Base-by-base conservation (phyloP, 2,329 filamentous ascomycete species). In the Botrytis paeoniae region DNA sequence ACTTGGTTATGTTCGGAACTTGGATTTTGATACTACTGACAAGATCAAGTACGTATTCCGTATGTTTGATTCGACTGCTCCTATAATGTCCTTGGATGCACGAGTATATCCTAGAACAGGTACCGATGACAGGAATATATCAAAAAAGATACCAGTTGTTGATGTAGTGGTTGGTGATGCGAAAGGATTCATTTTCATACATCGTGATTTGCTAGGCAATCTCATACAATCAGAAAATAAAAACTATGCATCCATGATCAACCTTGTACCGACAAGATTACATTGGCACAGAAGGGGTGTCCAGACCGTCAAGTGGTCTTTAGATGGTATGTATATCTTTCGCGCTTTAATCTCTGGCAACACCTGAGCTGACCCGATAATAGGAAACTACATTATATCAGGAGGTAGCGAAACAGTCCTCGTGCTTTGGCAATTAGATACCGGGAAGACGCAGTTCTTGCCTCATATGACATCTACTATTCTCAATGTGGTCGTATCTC, bases 281-380 rank as follows among this genome's bases (percentile, higher is more conserved):
- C 96, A 98, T 81, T 99, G 96, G 96, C 96, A 99, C 82, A 89
- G 94, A 78, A 90, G 91, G 77, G 89, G 91, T 66, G 94, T 98
- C 14, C 91, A 92, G 78, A 88, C 93, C 16, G 86, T 97, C 73
- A 97, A 96, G 82, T 98, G 95, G 93, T 98, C 96, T 22, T 86
- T 86, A 77, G 96, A 99, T 86, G 95, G 95, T 93, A 87, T 80
- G 86, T 77, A 75, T 75, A 69, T 54, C 39, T 68, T 43, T 22
- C 10, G 66, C 43, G 22, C 7, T 32, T 66, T 37, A 35, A 61
- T 54, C 43, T 22, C 14, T 57, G 43, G 37, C 10, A 22, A 35
- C 20, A 18, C 48, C 39, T 57, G 59, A 22, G 14, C 16, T 20
- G 39, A 39, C 75, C 76, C 76, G 84, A 84, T 75, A 84, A 22